Base-by-base conservation (phyloP, 768 basidiomycete genomes). In the Lactarius hatsudake region DNA sequence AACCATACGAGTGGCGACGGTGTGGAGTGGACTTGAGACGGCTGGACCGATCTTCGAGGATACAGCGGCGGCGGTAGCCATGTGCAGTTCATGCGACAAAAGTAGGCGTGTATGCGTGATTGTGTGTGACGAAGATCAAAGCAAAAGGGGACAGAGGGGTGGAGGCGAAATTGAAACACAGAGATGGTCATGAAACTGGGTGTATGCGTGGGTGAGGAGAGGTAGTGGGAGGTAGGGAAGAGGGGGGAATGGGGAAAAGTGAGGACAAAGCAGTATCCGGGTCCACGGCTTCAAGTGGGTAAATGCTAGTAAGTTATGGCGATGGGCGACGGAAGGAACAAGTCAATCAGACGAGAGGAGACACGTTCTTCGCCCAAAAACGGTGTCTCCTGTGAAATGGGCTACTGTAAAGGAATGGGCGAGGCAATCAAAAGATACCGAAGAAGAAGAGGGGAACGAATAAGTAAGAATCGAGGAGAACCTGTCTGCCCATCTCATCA, bases 11-110 rank as follows among this genome's bases (percentile, higher is more conserved):
- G 83, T 45, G 45, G 69, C 77, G 61, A 79, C 73, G 80, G 84
- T 82, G 69, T 78, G 80, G 72, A 82, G 79, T 70, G 81, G 81
- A 75, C 76, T 73, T 71, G 83, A 77, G 65, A 76, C 76, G 70
- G 78, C 74, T 9, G 75, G 57, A 69, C 76, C 75, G 59, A 76
- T 71, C 66, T 82, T 78, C 68, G 78, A 73, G 66, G 77, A 76
- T 59, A 80, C 72, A 61, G 81, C 76, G 61, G 81, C 78, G 57
- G 79, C 74, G 57, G 79, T 74, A 64, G 82, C 80, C 85, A 86
- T 85, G 76, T 75, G 77, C 68, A 69, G 18, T 64, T 66, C 72
- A 72, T 67, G 63, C 62, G 63, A 66, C 53, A 51, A 62, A 54
- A 40, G 48, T 5, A n/a, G n/a, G 56, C 40, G 42, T 26, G 20